Conservation (phyloP, 345 rosid species). For the Chamaenerion angustifolium region DNA sequence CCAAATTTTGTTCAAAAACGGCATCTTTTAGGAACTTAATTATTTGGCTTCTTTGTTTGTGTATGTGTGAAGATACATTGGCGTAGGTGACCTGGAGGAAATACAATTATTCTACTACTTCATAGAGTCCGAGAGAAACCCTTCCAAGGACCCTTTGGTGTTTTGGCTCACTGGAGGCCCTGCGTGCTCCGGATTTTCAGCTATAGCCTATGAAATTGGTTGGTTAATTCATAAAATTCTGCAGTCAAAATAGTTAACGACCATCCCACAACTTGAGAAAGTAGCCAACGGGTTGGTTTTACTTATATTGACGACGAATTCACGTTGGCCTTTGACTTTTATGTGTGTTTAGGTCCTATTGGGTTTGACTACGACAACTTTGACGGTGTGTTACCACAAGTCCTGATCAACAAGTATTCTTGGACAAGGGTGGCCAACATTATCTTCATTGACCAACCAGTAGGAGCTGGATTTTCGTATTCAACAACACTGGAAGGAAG, state of each 20-base stretch:
- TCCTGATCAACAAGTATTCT: constrained; percentile 13
- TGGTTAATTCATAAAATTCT: no score
- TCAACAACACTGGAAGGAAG: constrained; percentile 5
- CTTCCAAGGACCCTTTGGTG: constrained; percentile 20
- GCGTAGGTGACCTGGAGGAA: constrained; percentile 19
- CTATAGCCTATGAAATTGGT: constrained; percentile 28
- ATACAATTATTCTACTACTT: constrained; percentile 29
- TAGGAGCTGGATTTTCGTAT: constrained; percentile 28
- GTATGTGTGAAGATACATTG: no score
- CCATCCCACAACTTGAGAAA: no score
- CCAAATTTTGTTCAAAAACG: no score
- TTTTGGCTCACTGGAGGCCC: constrained; percentile 35
- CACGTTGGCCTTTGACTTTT: no score
- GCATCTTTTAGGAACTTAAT: no score
- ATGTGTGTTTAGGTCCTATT: constrained; percentile 22
- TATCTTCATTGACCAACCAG: constrained; percentile 26
- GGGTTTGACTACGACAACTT: constrained; percentile 11
- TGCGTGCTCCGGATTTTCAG: constrained; percentile 32
- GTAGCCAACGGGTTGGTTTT: no score
- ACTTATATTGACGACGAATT: no score
- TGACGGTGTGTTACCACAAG: constrained; percentile 16
- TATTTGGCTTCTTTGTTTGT: no score
- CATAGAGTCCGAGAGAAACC: constrained; percentile 25
- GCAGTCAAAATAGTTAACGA: no score
- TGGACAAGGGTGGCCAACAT: constrained; percentile 31